Conservation (phyloP, 805 yeast genomes). For the Saccharomycopsis sp. region DNA sequence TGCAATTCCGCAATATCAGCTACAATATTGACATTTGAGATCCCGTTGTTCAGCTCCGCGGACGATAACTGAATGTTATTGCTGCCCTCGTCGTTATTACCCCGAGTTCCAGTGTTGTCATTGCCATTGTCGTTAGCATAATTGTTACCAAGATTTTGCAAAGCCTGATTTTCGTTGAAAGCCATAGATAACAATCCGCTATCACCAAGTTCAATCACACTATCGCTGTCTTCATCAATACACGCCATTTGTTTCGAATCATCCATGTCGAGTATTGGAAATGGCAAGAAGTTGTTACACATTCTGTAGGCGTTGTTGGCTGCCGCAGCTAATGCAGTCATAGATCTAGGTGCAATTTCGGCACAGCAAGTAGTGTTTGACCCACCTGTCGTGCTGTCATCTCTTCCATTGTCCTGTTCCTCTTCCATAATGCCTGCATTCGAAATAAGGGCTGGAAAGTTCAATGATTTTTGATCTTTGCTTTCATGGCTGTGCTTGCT, state of each 20-base stretch:
- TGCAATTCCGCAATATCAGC: neutral
- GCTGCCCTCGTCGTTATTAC: neutral
- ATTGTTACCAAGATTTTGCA: neutral
- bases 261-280: neutral
- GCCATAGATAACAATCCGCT: neutral
- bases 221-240: neutral
- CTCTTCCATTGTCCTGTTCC: neutral
- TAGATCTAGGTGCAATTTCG: slow-evolving; percentile 14
- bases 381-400: neutral
- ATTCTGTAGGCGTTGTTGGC: neutral
- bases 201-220: neutral
- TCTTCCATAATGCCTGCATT: neutral
- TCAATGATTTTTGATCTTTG: neutral
- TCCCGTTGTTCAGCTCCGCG: neutral
- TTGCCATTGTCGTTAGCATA: neutral
- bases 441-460: neutral
- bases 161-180: neutral
- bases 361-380: slow-evolving; percentile 7
- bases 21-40: neutral
- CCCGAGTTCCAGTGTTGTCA: neutral
- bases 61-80: neutral
- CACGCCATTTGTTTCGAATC: neutral
- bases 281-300: neutral
- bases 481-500: neutral
- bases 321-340: slow-evolving; percentile 13